Base-by-base conservation (phyloP, 352 stramenopile genomes). In the Globisporangium barbulae region DNA sequence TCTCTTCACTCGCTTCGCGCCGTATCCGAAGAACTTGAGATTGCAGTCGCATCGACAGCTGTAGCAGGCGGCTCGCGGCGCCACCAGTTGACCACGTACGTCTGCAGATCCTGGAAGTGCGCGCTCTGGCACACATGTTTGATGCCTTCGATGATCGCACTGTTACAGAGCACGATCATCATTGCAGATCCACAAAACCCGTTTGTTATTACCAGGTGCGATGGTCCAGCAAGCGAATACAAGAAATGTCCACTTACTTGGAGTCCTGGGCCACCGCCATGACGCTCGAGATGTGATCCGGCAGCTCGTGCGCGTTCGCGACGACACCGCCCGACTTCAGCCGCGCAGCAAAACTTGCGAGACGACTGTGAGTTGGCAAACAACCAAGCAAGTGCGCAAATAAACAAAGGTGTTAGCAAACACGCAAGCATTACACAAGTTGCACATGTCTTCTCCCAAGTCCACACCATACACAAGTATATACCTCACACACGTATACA, bases 211-310 rank as follows among this genome's bases (percentile, higher is more conserved):
- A 41, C 39, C 17, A 42, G 22, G 15, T n/a, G 55, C 5, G n/a
- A 28, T 28, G 25, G 25, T 2, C 25, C 2, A 28, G 25, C 25
- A 28, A 28, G 25, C 25, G 22, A 56, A 25, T 6, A 21, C 25
- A 17, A 9, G 50, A 64, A 19, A 53, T 21, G 17, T 8, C 6
- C 30, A 54, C 49, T 49, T 65, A 89, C 79, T 70, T 85, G 10
- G 78, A 89, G 44, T 92, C 78, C 45, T 85, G 76, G 6, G 78
- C 68, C 19, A 88, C 69, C 8, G 76, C 63, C 62, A 85, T 83
- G 28, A 68, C 69, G 63, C 73, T 81, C 33, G 73, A 75, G 31
- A 92, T 49, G 61, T 89, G 75, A 42, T 90, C 78, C n/a, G 81
- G 81, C 39, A 92, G 73, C 35, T 88, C 75, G 22, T 83, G 67